A percentile compares a stretch with the other conserved stretches of the same genome.
Evolutionary conservation across 495 filamentous ascomycete species (phyloP).

Genomic region (Friedmanniomyces simplex): DNA sequence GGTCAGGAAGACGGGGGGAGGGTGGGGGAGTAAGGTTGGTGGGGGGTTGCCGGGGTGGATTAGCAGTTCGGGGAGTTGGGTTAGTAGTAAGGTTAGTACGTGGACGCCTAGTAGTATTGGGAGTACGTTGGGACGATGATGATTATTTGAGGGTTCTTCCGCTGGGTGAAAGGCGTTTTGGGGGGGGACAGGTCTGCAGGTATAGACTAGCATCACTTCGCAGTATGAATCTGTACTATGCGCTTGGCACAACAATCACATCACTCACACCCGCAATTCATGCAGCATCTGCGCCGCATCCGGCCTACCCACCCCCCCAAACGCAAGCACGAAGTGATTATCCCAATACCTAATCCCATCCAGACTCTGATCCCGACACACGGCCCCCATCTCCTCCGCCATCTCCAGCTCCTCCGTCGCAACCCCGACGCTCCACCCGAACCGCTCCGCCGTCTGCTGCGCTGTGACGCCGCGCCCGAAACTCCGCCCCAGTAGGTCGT

Average conservation of each 20-base stretch:
- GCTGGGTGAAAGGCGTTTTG: neutral
- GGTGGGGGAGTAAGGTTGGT: constrained; percentile 12
- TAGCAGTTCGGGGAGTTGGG: constrained; percentile 26
- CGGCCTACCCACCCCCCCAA: neutral
- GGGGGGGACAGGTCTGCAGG: neutral
- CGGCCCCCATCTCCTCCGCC: constrained; percentile 41
- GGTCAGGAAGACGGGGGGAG: constrained; percentile 6
- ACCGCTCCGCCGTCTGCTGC: constrained; percentile 77
- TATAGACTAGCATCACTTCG: neutral
- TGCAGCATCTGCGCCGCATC: constrained; percentile 1
- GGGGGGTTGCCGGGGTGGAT: constrained; percentile 24
- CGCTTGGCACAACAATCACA: too few species aligned
- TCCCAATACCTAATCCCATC: constrained; percentile 37
- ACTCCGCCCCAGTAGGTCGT: constrained; percentile 27
- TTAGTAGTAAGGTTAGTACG: constrained; percentile 29
- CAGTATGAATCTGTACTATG: neutral
- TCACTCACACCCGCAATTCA: neutral
- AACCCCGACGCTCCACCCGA: constrained; percentile 98
- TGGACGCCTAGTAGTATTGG: constrained; percentile 29
- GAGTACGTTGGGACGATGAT: constrained; percentile 21
- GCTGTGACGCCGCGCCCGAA: constrained; percentile 74
- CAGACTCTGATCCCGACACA: constrained; percentile 34
- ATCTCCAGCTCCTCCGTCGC: constrained; percentile 93
- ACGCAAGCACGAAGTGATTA: constrained; percentile 26
- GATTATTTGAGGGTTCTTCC: neutral